Evolutionary conservation across 2,329 filamentous ascomycete genomes (phyloP).

Genomic region (Clonostachys solani): DNA sequence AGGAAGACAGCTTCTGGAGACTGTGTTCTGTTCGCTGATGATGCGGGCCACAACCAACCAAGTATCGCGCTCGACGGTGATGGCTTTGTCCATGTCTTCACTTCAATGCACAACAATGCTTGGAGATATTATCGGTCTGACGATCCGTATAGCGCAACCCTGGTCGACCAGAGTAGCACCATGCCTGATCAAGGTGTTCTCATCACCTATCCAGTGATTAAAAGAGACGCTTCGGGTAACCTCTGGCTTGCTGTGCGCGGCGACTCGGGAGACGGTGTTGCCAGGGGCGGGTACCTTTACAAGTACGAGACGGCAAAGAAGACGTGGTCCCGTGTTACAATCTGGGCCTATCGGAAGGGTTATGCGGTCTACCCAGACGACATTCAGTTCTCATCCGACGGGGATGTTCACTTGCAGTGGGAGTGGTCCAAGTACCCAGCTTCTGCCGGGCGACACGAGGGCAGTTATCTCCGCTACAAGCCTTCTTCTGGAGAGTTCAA

Average conservation of each 20-base stretch:
- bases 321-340: conserved; percentile 6
- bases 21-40: conserved; percentile 12
- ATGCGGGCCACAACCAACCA: conserved; percentile 14
- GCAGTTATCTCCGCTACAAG: conserved; percentile 14
- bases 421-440: conserved; percentile 18
- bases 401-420: conserved; percentile 17
- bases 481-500: conserved; percentile 11
- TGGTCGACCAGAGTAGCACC: conserved; percentile 9
- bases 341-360: conserved; percentile 11
- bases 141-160: conserved; percentile 10
- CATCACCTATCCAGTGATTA: conserved; percentile 10
- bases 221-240: conserved; percentile 8
- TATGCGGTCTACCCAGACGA: conserved; percentile 18
- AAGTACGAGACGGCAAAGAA: conserved; percentile 6
- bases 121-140: conserved; percentile 16
- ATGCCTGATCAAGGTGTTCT: conserved; percentile 11
- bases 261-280: conserved; percentile 4
- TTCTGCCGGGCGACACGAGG: conserved; percentile 15
- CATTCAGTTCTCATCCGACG: conserved; percentile 15
- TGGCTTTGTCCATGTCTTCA: conserved; percentile 17
- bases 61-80: conserved; percentile 13
- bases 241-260: conserved; percentile 10
- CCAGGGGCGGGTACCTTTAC: conserved; percentile 9
- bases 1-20: conserved; percentile 6
- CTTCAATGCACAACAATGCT: conserved; percentile 17